Percentiles rank a stretch among this genome's conserved stretches.
phyloP scores from a whole-genome alignment of 2,329 filamentous ascomycete genomes.

The Venturia nashicola region DNA sequence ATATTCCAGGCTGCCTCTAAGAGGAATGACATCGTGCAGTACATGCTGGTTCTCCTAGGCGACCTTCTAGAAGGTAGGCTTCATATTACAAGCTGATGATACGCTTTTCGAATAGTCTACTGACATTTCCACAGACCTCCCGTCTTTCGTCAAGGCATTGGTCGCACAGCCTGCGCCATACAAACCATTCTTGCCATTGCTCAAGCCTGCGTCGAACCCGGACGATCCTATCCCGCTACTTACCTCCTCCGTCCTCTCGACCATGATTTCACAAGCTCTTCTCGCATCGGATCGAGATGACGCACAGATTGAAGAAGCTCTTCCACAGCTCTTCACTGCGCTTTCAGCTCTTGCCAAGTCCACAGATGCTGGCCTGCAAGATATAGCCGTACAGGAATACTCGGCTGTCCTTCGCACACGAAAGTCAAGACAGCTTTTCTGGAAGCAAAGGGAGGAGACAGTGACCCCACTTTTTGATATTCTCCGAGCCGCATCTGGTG shows the following conservation, averaged over 20 bases:
- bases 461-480: conserved; percentile 72
- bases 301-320: conserved; percentile 56
- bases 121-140: conserved; percentile 49
- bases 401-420: conserved; percentile 69
- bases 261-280: conserved; percentile 56
- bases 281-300: conserved; percentile 47
- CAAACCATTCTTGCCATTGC: conserved; percentile 70
- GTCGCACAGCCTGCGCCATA: conserved; percentile 57
- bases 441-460: conserved; percentile 80
- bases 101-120: conserved; percentile 4
- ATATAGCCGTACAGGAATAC: conserved; percentile 88
- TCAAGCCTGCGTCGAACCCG: conserved; percentile 71
- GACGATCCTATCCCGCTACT: conserved; percentile 84
- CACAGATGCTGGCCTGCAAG: conserved; percentile 79
- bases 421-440: conserved; percentile 70
- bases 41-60: conserved; percentile 77
- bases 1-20: conserved; percentile 78
- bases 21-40: conserved; percentile 84
- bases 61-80: conserved; percentile 72
- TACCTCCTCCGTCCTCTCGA: conserved; percentile 75
- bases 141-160: conserved; percentile 63
- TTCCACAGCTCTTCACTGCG: conserved; percentile 76
- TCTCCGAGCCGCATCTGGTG: conserved; percentile 58
- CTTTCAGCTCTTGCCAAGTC: conserved; percentile 73
- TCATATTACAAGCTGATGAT: neutral